These are phyloP conservation scores for Phytophthora vignae DNA, from an alignment of 352 stramenopile species.

Conservation along the genomic window DNA sequence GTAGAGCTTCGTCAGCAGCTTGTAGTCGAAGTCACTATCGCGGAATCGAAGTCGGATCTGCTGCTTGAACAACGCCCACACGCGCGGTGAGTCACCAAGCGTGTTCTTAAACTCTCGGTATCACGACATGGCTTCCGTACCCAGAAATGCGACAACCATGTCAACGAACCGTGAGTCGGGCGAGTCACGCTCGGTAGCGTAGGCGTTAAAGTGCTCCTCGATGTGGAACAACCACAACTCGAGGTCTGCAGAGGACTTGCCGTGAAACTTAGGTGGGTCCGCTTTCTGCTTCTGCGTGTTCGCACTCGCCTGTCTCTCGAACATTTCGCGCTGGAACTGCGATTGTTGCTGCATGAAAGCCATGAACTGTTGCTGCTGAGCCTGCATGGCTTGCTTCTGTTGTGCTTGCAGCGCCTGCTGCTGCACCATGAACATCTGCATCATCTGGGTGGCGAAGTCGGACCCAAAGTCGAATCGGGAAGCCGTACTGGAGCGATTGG, in stretches of 20 bases:
- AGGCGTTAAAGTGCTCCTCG: conserved; percentile 1
- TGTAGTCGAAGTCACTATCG: neutral
- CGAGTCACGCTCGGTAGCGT: neutral
- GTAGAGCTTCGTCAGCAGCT: neutral
- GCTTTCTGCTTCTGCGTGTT: neutral
- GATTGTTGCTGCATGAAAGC: neutral
- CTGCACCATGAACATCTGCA: neutral
- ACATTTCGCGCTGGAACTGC: conserved; percentile 2
- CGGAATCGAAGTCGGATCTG: neutral
- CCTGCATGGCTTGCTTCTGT: neutral
- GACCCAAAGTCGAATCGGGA: neutral
- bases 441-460: neutral
- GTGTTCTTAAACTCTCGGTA: conserved; percentile 16
- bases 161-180: conserved; percentile 6
- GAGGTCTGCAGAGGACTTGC: conserved; percentile 8
- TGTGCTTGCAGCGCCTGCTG: neutral
- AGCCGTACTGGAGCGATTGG: neutral
- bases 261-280: neutral
- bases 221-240: conserved; percentile 12
- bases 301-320: neutral
- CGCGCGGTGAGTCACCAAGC: neutral
- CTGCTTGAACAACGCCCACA: neutral
- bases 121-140: conserved; percentile 4
- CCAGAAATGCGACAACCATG: conserved; percentile 11
- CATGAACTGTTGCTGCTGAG: neutral